phyloP scores from a whole-genome alignment of 495 filamentous ascomycete genomes.

The Penicillium steckii region DNA sequence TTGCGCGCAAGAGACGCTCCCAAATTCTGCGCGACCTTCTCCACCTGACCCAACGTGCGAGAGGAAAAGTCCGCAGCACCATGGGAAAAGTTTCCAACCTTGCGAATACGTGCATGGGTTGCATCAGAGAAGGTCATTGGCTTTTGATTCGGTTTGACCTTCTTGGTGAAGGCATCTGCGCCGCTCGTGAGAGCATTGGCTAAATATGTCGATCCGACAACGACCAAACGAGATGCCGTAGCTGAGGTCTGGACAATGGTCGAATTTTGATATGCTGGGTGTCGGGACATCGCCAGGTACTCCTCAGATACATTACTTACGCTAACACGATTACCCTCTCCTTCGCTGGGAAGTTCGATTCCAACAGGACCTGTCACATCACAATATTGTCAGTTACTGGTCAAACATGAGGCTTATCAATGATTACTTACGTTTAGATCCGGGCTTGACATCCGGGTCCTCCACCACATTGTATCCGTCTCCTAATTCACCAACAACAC shows the following conservation, averaged over 20 bases:
- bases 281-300: slow-evolving; percentile 74
- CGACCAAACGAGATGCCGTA: slow-evolving; percentile 87
- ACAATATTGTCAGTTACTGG: slow-evolving; percentile 11
- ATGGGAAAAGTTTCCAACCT: slow-evolving; percentile 77
- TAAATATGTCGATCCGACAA: slow-evolving; percentile 77
- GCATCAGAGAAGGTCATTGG: slow-evolving; percentile 85
- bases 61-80: slow-evolving; percentile 75
- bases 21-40: slow-evolving; percentile 79
- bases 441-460: slow-evolving; percentile 66
- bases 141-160: slow-evolving; percentile 68
- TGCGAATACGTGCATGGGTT: slow-evolving; percentile 80
- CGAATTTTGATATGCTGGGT: slow-evolving; percentile 86
- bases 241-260: slow-evolving; percentile 87
- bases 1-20: slow-evolving; percentile 70
- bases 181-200: slow-evolving; percentile 71
- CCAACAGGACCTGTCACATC: slow-evolving; percentile 74
- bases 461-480: slow-evolving; percentile 82
- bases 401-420: neutral
- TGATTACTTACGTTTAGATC: slow-evolving; percentile 73
- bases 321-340: slow-evolving; percentile 64
- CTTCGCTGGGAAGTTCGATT: slow-evolving; percentile 77
- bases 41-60: slow-evolving; percentile 82
- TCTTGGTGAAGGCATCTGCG: slow-evolving; percentile 79
- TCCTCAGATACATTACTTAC: slow-evolving; percentile 77
- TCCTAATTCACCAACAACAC: slow-evolving; percentile 85